These are phyloP conservation scores for Suhomyces xylopsoci DNA, from an alignment of 805 yeast genomes.

Conservation along the genomic window DNA sequence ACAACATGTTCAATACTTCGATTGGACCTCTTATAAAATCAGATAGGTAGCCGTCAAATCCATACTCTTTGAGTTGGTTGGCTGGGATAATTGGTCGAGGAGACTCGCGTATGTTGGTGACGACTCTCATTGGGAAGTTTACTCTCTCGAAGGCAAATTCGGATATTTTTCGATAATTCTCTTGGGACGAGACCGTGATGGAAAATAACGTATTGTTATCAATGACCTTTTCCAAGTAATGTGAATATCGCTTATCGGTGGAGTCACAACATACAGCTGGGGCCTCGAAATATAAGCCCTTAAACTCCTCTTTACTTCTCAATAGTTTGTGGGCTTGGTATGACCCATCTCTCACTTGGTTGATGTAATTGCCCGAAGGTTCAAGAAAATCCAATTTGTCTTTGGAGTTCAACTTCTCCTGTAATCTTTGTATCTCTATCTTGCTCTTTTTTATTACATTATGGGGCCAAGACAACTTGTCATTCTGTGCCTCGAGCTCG, in stretches of 20 bases:
- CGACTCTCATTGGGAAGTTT: conserved; percentile 58
- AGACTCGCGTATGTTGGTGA: conserved; percentile 13
- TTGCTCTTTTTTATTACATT: conserved; percentile 10
- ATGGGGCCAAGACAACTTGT: conserved; percentile 7
- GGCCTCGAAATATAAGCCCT: conserved; percentile 60
- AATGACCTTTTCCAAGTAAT: conserved; percentile 56
- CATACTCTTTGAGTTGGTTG: conserved; percentile 43
- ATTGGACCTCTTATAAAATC: conserved; percentile 75
- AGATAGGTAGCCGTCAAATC: conserved; percentile 77
- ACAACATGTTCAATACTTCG: conserved; percentile 68
- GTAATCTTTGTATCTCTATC: conserved; percentile 11
- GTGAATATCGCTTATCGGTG: conserved; percentile 46
- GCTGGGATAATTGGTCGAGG: conserved; percentile 18
- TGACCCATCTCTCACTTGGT: conserved; percentile 41
- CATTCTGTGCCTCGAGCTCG: conserved; percentile 8
- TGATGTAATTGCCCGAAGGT: conserved; percentile 21
- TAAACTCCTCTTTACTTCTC: conserved; percentile 37
- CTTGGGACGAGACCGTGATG: conserved; percentile 55
- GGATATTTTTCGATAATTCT: conserved; percentile 48
- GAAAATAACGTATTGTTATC: conserved; percentile 55
- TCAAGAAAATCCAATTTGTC: conserved; percentile 54
- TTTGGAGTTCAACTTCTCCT: conserved; percentile 32
- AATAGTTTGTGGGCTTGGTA: conserved; percentile 36
- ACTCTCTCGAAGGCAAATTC: conserved; percentile 31
- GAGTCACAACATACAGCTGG: conserved; percentile 66